Conservation (phyloP, 345 rosid genomes). For the Excoecaria agallocha region DNA sequence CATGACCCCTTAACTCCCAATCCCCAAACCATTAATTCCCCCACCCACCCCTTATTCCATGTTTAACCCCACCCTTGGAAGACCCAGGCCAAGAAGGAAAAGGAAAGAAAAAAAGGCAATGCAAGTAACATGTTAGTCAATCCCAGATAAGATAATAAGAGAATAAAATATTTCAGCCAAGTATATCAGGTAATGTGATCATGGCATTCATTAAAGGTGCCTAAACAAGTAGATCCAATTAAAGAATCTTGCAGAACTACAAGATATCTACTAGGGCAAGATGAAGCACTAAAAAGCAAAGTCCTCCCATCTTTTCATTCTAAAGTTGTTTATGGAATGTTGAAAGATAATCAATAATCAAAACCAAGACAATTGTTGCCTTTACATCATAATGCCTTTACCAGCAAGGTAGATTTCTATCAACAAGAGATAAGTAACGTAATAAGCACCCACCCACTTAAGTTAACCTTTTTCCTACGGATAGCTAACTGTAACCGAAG, state of each 20-base stretch:
- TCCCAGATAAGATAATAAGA: not conserved
- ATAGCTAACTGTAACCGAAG: constrained; percentile 65
- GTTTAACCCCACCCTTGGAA: not conserved
- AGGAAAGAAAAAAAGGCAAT: too few species aligned
- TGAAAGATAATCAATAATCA: not conserved
- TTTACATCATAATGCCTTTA: not conserved
- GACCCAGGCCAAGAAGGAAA: not conserved
- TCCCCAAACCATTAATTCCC: not conserved
- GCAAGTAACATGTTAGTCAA: not conserved
- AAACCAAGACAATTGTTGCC: not conserved
- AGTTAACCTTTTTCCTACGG: constrained; percentile 64
- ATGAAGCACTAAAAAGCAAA: not conserved
- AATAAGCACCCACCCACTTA: constrained; percentile 62
- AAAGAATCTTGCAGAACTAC: not conserved
- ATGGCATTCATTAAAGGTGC: not conserved
- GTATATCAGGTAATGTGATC: not conserved
- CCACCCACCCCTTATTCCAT: not conserved
- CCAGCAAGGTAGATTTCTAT: not conserved
- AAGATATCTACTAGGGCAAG: not conserved
- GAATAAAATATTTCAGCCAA: not conserved
- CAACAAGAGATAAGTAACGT: constrained; percentile 1
- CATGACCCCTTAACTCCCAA: not conserved
- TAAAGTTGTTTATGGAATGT: not conserved
- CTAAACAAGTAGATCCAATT: not conserved
- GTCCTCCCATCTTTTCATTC: not conserved